Evolutionary conservation across 179 eudicot genomes (phyloP).

Genomic region (Camellia oleifera): DNA sequence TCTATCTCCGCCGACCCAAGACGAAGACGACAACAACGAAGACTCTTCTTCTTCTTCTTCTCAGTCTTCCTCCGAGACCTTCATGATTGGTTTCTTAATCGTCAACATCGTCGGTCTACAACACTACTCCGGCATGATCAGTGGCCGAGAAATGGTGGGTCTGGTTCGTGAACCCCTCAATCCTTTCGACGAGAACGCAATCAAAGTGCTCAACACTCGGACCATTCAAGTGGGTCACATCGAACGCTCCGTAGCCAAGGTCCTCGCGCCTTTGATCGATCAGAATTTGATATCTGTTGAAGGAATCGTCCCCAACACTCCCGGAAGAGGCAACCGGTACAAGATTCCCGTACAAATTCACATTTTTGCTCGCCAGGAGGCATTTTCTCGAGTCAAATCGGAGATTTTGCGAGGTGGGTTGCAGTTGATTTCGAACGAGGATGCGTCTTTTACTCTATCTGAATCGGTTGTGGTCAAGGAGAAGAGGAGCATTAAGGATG

Average conservation of each 20-base stretch:
- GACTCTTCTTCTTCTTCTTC: not conserved
- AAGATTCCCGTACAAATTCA: conserved; percentile 28
- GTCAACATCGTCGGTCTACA: conserved; percentile 73
- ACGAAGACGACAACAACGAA: conserved; percentile 4
- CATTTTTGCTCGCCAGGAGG: conserved; percentile 48
- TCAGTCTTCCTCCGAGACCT: conserved; percentile 48
- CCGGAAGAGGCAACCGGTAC: conserved; percentile 27
- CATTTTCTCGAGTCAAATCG: conserved; percentile 31
- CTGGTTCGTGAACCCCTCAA: conserved; percentile 76
- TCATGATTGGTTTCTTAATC: conserved; percentile 62
- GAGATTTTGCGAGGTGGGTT: conserved; percentile 50
- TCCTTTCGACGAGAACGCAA: conserved; percentile 61
- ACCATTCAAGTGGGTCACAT: conserved; percentile 70
- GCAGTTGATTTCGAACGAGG: conserved; percentile 42
- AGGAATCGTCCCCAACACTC: conserved; percentile 78
- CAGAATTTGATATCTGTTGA: conserved; percentile 34
- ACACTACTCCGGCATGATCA: conserved; percentile 55
- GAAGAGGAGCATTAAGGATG: conserved; percentile 35
- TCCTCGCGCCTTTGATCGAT: conserved; percentile 71
- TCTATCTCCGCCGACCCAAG: not conserved
- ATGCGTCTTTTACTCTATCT: conserved; percentile 52
- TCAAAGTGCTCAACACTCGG: conserved; percentile 66
- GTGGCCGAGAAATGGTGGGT: conserved; percentile 78
- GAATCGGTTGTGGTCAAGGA: conserved; percentile 65
- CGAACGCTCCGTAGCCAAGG: conserved; percentile 53